phyloP scores from a whole-genome alignment of 257 asterid genomes.

The Nicotiana tabacum region DNA sequence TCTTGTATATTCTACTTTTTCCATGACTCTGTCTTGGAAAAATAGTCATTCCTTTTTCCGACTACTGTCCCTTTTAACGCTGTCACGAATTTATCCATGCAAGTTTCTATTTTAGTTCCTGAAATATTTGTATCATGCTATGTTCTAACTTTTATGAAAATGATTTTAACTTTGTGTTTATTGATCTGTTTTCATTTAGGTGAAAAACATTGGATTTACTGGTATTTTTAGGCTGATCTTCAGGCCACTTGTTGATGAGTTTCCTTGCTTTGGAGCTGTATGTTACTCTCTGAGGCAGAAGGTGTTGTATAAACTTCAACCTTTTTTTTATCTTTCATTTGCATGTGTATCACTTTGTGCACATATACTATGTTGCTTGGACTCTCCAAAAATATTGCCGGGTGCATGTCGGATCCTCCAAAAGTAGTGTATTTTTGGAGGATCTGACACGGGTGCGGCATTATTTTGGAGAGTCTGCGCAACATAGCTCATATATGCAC shows the following conservation, averaged over 20 bases:
- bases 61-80: not conserved
- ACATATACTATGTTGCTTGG: not conserved
- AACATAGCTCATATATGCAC: not conserved
- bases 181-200: constrained; percentile 35
- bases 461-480: too few species aligned
- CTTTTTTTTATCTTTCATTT: not conserved
- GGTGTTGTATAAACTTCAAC: constrained; percentile 26
- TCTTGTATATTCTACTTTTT: not conserved
- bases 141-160: not conserved
- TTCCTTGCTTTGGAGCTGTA: constrained; percentile 95
- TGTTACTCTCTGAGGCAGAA: constrained; percentile 79
- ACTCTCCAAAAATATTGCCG: too few species aligned
- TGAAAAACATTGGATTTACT: constrained; percentile 78
- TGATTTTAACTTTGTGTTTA: not conserved
- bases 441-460: too few species aligned
- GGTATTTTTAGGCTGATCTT: constrained; percentile 89
- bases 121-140: not conserved
- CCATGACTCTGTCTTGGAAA: not conserved
- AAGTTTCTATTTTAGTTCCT: not conserved
- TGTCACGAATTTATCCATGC: not conserved
- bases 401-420: too few species aligned
- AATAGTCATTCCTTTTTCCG: not conserved
- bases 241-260: constrained; percentile 79
- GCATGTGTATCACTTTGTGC: not conserved
- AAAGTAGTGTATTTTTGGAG: too few species aligned